Base-by-base conservation (phyloP, 1,284 basidiomycete species). In the Polyporus tsugae region DNA sequence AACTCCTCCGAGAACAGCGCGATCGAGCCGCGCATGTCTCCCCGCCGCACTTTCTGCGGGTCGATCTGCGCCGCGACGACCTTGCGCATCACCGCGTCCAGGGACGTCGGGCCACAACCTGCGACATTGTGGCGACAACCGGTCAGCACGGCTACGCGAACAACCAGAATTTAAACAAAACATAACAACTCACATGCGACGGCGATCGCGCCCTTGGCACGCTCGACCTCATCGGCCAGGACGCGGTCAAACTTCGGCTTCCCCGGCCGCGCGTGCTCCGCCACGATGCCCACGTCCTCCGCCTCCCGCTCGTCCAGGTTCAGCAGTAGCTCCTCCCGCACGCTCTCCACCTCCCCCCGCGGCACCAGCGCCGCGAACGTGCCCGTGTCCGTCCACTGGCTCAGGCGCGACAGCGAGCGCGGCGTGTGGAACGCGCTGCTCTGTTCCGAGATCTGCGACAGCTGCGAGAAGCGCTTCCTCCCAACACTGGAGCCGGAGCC, bases 91-190 rank as follows among this genome's bases (percentile, higher is more conserved):
- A 94, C 81, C 4, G 88, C 89, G 74, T 92, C 91, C 66, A 95
- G 83, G 22, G 91, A 91, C 1, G 85, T 84, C 0, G 94, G 94
- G 6, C 93, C 94, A 75, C 94, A 95, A 68, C 89, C 90, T 91
- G 69, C 6, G 60, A 52, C 33, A 64, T 42, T 42, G 11, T 25
- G 6, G 25, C 49, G 55, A 19, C 41, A 38, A 33, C 17, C 36
- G 22, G 29, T 66, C 49, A 44, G 13, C 33, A 70, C 36, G 7
- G 25, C 22, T 19, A 2, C 46, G 1, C 44, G 38, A 35, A 13
- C 36, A 44, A 17, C 60, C 25, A 53, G 39, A 59, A 13, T 33
- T 33, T 42, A 58, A 29, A 39, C 46, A 67, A 36, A 44, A 63
- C 7, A 36, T 15, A 36, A 17, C n/a, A 25, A 84, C 90, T 82